phyloP scores from a whole-genome alignment of 805 yeast genomes.

The Candida tammaniensis region DNA sequence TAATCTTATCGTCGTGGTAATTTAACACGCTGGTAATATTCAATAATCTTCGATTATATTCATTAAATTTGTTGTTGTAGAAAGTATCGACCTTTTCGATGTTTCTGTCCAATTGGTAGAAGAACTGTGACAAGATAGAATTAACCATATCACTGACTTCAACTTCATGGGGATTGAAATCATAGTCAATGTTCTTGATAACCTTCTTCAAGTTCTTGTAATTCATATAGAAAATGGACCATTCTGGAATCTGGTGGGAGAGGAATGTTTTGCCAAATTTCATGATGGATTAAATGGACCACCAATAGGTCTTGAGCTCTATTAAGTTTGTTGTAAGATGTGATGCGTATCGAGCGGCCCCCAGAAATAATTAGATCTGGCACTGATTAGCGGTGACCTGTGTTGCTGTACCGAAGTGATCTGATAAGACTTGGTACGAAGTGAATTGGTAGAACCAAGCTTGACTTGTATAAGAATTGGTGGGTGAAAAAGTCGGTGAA shows the following conservation, averaged over 20 bases:
- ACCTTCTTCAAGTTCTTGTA: conserved; percentile 81
- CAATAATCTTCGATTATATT: conserved; percentile 68
- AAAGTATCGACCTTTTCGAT: conserved; percentile 79
- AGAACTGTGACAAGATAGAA: conserved; percentile 59
- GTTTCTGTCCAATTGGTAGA: conserved; percentile 74
- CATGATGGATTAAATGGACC: conserved; percentile 46
- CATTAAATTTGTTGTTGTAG: conserved; percentile 68
- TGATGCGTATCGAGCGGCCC: no score
- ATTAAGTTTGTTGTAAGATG: no score
- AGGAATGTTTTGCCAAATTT: conserved; percentile 78
- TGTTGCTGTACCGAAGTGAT: no score
- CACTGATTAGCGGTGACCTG: no score
- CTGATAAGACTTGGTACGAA: no score
- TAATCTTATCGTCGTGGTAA: conserved; percentile 20
- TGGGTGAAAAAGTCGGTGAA: no score
- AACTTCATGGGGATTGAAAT: conserved; percentile 30
- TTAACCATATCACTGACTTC: conserved; percentile 35
- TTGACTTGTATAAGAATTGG: no score
- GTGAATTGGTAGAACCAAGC: no score
- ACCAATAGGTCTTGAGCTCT: no score
- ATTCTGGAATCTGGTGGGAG: conserved; percentile 90
- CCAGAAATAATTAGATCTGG: no score
- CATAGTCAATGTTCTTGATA: conserved; percentile 59
- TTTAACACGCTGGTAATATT: conserved; percentile 39
- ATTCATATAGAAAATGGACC: conserved; percentile 80